Conservation (phyloP, 1,284 basidiomycete species). For the Leccinum brunneo-olivaceum region DNA sequence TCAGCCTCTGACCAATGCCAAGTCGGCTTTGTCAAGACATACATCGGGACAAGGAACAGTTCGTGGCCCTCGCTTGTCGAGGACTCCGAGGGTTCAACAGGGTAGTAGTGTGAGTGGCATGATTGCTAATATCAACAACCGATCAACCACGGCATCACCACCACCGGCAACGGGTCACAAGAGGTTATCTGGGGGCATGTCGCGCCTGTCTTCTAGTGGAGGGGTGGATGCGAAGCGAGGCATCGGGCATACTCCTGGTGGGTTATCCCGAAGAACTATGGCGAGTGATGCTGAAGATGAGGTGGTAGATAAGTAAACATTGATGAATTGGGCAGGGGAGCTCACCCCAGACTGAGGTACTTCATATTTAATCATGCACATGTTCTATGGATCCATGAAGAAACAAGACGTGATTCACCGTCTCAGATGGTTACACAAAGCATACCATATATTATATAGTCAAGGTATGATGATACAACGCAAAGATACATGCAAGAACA, state of each 20-base stretch:
- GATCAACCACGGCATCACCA: slow-evolving; percentile 33
- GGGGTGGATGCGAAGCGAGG: slow-evolving; percentile 30
- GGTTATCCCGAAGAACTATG: slow-evolving; percentile 69
- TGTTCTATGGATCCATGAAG: neutral
- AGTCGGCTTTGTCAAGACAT: slow-evolving; percentile 35
- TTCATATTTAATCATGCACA: slow-evolving; percentile 1
- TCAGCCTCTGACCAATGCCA: slow-evolving; percentile 26
- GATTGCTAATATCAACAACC: slow-evolving; percentile 52
- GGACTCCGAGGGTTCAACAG: slow-evolving; percentile 36
- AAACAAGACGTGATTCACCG: neutral
- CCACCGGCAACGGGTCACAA: slow-evolving; percentile 36
- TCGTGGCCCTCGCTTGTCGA: slow-evolving; percentile 48
- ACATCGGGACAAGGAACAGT: slow-evolving; percentile 42
- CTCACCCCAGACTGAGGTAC: neutral
- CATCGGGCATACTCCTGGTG: slow-evolving; percentile 40
- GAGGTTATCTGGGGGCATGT: slow-evolving; percentile 40
- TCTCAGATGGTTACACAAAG: slow-evolving; percentile 20
- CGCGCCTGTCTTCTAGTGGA: slow-evolving; percentile 21
- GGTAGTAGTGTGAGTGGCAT: slow-evolving; percentile 46
- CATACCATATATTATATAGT: slow-evolving; percentile 30
- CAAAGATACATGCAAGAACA: slow-evolving; percentile 11
- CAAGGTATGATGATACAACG: slow-evolving; percentile 21
- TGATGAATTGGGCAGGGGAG: neutral
- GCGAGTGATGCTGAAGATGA: slow-evolving; percentile 77
- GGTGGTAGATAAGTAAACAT: slow-evolving; percentile 38